Conservation (phyloP, 139 green algal species). For the Yamagishiella unicocca region DNA sequence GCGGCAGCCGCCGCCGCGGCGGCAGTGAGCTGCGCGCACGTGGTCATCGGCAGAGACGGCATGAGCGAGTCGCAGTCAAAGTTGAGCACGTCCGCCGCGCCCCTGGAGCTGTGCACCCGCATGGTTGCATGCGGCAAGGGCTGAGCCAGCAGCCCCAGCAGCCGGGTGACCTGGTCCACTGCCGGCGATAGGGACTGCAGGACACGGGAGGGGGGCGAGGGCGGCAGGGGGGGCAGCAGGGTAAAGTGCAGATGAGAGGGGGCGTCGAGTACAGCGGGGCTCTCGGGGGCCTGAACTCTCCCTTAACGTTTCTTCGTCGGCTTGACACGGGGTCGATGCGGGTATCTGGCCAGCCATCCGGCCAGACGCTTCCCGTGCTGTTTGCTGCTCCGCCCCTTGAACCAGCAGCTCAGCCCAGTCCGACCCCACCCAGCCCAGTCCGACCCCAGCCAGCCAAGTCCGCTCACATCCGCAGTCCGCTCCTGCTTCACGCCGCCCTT, state of each 20-base stretch:
- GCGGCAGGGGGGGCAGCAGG: background rate
- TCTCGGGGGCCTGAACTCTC: no score
- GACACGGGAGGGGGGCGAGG: background rate
- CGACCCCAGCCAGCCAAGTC: no score
- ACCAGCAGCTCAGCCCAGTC: no score
- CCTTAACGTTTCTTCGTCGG: no score
- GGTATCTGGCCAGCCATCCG: no score
- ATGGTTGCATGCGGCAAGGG: conserved; percentile 20
- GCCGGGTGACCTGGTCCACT: conserved; percentile 6
- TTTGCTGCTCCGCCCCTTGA: no score
- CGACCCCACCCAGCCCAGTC: no score
- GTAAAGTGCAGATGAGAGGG: no score
- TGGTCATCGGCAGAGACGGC: conserved; percentile 18
- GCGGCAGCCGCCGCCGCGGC: background rate
- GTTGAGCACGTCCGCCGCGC: conserved; percentile 26
- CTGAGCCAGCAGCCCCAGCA: conserved; percentile 27
- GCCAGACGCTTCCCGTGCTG: no score
- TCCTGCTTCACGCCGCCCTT: background rate
- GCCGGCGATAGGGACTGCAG: background rate
- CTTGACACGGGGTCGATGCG: no score
- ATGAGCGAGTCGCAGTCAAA: conserved; percentile 33
- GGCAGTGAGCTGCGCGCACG: background rate
- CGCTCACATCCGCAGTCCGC: background rate
- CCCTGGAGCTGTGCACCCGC: background rate
- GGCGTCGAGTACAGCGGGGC: no score